Evolutionary conservation across 169 alveolate species (phyloP).

Genomic region (Theileria sp.): DNA sequence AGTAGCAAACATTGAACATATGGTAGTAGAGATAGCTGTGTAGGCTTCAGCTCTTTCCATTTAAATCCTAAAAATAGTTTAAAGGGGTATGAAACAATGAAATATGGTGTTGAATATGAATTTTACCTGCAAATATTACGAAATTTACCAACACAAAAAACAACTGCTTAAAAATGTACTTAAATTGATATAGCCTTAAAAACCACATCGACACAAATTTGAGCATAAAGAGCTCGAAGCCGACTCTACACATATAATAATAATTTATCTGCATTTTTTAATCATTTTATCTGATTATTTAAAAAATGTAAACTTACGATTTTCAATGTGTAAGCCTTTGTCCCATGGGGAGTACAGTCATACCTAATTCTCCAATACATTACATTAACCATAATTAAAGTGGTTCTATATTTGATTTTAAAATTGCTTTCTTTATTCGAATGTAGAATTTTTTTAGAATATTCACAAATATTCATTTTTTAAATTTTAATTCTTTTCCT

Average conservation of each 20-base stretch:
- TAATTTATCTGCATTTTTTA: constrained; percentile 9
- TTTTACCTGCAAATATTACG: constrained; percentile 2
- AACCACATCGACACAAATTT: constrained; percentile 1
- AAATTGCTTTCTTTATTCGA: not conserved
- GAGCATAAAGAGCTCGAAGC: constrained; percentile 4
- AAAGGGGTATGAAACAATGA: not conserved
- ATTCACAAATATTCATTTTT: not conserved
- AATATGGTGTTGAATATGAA: not conserved
- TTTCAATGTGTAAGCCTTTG: not conserved
- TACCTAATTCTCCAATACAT: not conserved
- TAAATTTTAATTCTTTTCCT: not conserved
- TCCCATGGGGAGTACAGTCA: constrained; percentile 15
- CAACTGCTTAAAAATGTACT: constrained; percentile 5
- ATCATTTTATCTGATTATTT: not conserved
- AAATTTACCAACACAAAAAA: not conserved
- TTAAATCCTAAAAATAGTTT: not conserved
- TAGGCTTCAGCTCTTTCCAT: not conserved
- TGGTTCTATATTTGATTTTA: not conserved
- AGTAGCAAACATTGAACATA: constrained; percentile 7
- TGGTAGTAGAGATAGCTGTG: not conserved
- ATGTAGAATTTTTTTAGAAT: not conserved
- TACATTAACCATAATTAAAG: not conserved
- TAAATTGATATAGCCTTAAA: not conserved
- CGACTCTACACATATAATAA: constrained; percentile 8
- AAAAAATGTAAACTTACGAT: not conserved